Evolutionary conservation across 352 stramenopile species (phyloP).

Genomic region (Globisporangium irregulare): DNA sequence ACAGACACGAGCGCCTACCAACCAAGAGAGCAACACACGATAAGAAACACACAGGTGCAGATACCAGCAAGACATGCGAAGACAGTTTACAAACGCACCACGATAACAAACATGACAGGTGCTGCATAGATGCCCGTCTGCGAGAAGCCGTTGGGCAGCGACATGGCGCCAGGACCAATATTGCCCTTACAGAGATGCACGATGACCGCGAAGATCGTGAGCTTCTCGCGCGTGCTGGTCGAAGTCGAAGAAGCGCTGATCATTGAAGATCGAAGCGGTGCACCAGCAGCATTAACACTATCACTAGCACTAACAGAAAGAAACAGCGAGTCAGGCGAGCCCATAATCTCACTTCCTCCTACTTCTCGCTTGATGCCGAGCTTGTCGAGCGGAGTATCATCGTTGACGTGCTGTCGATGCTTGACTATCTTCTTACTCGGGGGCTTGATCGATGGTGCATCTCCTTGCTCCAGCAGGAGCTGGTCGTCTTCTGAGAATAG

Average conservation of each 20-base stretch:
- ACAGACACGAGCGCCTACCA: conserved; percentile 63
- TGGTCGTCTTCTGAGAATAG: conserved; percentile 9
- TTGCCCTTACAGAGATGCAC: conserved; percentile 78
- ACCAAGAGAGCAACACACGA: not conserved
- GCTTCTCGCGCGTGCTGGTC: conserved; percentile 31
- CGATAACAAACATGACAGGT: conserved; percentile 54
- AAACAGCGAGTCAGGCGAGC: not conserved
- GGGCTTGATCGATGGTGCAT: not conserved
- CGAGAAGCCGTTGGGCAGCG: conserved; percentile 72
- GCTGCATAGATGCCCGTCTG: conserved; percentile 64
- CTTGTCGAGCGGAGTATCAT: not conserved
- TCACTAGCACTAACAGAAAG: not conserved
- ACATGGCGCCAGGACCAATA: conserved; percentile 77
- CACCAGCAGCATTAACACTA: not conserved
- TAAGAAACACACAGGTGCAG: not conserved
- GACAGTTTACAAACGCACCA: conserved; percentile 29
- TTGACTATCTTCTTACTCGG: not conserved
- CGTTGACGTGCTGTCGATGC: not conserved
- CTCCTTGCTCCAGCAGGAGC: conserved; percentile 4
- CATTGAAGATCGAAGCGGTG: not conserved
- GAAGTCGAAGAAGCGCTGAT: not conserved
- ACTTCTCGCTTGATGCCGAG: not conserved
- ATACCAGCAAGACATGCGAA: not conserved
- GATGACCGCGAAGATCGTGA: conserved; percentile 49
- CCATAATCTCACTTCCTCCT: not conserved